These are phyloP conservation scores for Thalassiosira mediterranea DNA, from an alignment of 352 stramenopile species.

Conservation along the genomic window DNA sequence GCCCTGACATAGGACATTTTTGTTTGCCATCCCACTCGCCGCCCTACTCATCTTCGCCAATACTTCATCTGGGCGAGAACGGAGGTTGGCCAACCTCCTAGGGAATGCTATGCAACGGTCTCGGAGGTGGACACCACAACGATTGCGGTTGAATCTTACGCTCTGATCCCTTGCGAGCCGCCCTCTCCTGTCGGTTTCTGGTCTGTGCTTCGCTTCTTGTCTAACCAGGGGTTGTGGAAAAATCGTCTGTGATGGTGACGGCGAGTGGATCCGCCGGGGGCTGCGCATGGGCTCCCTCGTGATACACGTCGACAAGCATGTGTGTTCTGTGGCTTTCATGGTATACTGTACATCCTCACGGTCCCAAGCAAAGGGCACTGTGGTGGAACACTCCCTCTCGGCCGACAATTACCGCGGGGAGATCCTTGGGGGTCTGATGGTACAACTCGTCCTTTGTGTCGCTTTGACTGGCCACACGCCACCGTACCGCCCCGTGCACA, in stretches of 20 bases:
- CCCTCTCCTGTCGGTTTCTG: background rate
- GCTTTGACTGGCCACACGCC: too few species aligned
- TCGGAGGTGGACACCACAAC: too few species aligned
- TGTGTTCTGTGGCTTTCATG: constrained; percentile 1
- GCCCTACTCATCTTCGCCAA: background rate
- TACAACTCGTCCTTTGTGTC: constrained; percentile 15
- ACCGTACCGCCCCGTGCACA: background rate
- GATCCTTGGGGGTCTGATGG: constrained; percentile 8
- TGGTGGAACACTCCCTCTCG: background rate
- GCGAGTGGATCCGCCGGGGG: constrained; percentile 1
- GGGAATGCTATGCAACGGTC: too few species aligned
- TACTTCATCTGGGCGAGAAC: too few species aligned
- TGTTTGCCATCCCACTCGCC: background rate
- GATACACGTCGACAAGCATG: background rate
- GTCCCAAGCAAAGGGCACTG: background rate
- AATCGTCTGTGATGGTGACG: background rate
- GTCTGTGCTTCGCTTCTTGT: background rate
- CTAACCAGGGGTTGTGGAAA: constrained; percentile 1
- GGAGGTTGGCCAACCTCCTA: too few species aligned
- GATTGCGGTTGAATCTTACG: too few species aligned
- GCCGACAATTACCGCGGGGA: constrained; percentile 17
- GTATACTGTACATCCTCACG: background rate
- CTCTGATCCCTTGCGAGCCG: too few species aligned
- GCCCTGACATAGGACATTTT: too few species aligned
- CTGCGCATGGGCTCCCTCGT: background rate